Evolutionary conservation across 202 grass and related monocot genomes (phyloP), one percentile per base, ranked within the genome.

Genomic region (Tripidium arundinaceum): DNA sequence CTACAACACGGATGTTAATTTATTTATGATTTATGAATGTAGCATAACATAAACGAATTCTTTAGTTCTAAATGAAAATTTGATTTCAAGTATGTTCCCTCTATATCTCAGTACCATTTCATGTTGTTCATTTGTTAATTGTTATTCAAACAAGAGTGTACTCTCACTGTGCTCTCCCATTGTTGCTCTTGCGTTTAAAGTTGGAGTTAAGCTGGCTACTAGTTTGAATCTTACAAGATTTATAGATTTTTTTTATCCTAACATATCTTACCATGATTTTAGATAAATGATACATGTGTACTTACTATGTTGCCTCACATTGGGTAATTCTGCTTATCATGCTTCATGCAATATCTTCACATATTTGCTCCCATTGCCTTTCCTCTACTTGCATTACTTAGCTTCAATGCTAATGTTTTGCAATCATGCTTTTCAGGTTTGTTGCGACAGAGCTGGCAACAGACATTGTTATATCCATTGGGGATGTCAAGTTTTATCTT

Each of bases 401-500:
- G 79, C 54, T 74, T 69, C 33, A 36, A 62, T 78, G 31, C 25
- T 83, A 63, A 83, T 79, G 16, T 69, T 16, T 25, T 70, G 26
- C 0, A 75, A 69, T 74, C 52, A 79, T 74, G n/a, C 63, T 93
- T 83, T 87, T 84, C 93, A 99, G 97, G 85, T 97, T 93, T 87
- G 90, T 99, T 84, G 90, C 93, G 55, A 92, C 97, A 27, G 97
- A 99, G 77, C 62, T 99, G 69, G 90, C 90, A 37, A 91, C 97
- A 37, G 97, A 99, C 37, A 83, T 96, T 70, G 77, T 92, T 83
- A 80, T 99, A 62, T 88, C 83, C 11, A 65, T 97, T 70, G 93
- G 89, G 24, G 89, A 92, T 26, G 89, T 91, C 62, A 97, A 96
- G 59, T 99, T 99, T 91, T 92, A 88, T 89, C 93, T 99, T 81